Conservation (phyloP, 257 asterid genomes). For the Paulownia fortunei region DNA sequence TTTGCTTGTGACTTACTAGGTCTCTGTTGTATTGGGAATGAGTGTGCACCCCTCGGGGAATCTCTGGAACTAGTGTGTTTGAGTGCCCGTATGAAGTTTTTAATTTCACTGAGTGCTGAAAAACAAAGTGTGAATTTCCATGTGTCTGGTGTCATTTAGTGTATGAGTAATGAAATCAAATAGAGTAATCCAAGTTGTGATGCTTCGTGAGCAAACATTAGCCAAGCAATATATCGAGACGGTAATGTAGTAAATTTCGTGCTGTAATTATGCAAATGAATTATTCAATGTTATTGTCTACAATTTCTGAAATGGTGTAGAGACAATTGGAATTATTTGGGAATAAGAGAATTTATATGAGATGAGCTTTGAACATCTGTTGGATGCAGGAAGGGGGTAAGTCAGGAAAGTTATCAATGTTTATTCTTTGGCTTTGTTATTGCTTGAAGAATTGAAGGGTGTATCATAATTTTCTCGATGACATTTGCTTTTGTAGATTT, state of each 20-base stretch:
- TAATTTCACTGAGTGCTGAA: not conserved
- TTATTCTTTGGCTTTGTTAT: not conserved
- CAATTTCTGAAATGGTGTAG: not conserved
- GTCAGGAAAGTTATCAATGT: not conserved
- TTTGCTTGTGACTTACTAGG: not conserved
- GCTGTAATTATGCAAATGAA: not conserved
- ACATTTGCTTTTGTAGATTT: conserved; percentile 55
- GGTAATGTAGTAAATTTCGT: not conserved
- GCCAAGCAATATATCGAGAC: not conserved
- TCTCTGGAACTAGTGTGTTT: not conserved
- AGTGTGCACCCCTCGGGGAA: not conserved
- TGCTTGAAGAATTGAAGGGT: conserved; percentile 9
- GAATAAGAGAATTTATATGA: not conserved
- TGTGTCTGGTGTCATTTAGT: not conserved
- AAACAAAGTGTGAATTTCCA: not conserved
- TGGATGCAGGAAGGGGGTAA: not conserved
- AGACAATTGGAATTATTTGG: not conserved
- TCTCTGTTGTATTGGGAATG: conserved; percentile 2
- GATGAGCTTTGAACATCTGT: conserved; percentile 14
- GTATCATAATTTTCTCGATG: not conserved
- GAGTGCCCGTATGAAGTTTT: not conserved
- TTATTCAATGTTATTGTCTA: not conserved
- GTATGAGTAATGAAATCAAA: not conserved
- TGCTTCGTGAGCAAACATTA: not conserved
- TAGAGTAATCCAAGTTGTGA: not conserved